Percentiles rank a stretch among this genome's conserved stretches.
Conservation (phyloP, 2,329 filamentous ascomycete genomes). For the Cryoendolithus antarcticus region DNA sequence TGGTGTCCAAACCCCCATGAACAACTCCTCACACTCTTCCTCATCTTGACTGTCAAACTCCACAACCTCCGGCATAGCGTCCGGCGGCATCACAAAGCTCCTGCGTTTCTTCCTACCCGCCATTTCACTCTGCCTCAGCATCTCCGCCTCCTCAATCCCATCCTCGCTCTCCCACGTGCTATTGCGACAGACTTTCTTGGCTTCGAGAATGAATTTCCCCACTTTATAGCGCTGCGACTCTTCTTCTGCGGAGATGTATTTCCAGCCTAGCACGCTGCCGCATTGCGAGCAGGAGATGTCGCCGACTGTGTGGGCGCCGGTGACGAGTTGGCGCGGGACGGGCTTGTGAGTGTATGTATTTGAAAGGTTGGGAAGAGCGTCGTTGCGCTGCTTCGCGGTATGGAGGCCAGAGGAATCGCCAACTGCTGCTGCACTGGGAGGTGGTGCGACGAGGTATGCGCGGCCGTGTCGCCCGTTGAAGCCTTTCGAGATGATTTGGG, state of each 20-base stretch:
- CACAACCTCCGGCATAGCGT: conserved; percentile 24
- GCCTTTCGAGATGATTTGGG: conserved; percentile 36
- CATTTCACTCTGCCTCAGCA: conserved; percentile 8
- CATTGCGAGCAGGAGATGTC: conserved; percentile 48
- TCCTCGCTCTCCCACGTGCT: conserved; percentile 40
- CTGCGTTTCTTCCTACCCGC: conserved; percentile 10
- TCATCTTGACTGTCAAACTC: conserved; percentile 55
- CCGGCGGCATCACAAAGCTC: conserved; percentile 9
- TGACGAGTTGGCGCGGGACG: conserved; percentile 47
- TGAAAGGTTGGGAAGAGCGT: conserved; percentile 33
- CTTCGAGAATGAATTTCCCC: conserved; percentile 55
- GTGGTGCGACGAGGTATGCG: conserved; percentile 47
- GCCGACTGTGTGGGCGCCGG: conserved; percentile 49
- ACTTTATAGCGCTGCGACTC: conserved; percentile 52
- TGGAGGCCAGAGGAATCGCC: conserved; percentile 13
- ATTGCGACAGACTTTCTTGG: conserved; percentile 40
- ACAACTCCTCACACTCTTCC: conserved; percentile 54
- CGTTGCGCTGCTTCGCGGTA: conserved; percentile 15
- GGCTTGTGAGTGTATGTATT: conserved; percentile 47
- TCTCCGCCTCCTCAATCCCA: conserved; percentile 9
- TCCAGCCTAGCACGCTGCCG: conserved; percentile 48
- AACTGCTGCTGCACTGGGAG: too few relatives aligned
- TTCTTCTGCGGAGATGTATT: conserved; percentile 51
- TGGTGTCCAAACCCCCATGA: conserved; percentile 49
- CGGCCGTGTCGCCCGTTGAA: conserved; percentile 49